Evolutionary conservation across 2,329 filamentous ascomycete species (phyloP).

Genomic region (Colletotrichum nymphaeae): DNA sequence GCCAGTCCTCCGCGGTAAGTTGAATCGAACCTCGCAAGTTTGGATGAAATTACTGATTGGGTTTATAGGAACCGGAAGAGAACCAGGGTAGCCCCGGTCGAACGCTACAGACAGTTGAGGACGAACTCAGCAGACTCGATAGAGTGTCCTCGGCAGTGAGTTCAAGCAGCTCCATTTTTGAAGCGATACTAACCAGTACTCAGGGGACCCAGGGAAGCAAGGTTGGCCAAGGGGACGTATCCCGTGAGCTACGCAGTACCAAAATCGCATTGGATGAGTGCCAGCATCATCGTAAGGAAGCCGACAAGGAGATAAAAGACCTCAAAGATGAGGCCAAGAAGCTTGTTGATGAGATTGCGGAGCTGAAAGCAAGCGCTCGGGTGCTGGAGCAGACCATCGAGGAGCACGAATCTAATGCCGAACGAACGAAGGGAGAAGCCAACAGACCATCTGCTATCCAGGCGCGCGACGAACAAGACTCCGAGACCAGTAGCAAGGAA

Average conservation of each 20-base stretch:
- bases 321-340: background rate
- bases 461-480: background rate
- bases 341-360: background rate
- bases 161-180: background rate
- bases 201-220: background rate
- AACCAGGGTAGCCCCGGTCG: background rate
- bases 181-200: background rate
- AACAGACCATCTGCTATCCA: background rate
- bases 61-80: background rate
- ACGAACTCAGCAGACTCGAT: background rate
- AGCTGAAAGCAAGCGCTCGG: too few relatives aligned
- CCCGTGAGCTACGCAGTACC: background rate
- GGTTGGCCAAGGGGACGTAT: background rate
- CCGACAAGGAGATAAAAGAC: background rate
- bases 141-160: background rate
- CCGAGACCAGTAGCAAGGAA: background rate
- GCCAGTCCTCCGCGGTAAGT: background rate
- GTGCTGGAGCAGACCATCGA: background rate
- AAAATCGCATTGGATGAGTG: background rate
- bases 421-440: too few relatives aligned
- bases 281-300: background rate
- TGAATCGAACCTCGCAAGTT: background rate
- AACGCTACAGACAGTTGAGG: background rate
- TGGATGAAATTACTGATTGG: background rate
- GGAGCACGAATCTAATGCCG: background rate